Evolutionary conservation across 2,329 filamentous ascomycete genomes (phyloP).

Genomic region (Xylariaceae sp.): DNA sequence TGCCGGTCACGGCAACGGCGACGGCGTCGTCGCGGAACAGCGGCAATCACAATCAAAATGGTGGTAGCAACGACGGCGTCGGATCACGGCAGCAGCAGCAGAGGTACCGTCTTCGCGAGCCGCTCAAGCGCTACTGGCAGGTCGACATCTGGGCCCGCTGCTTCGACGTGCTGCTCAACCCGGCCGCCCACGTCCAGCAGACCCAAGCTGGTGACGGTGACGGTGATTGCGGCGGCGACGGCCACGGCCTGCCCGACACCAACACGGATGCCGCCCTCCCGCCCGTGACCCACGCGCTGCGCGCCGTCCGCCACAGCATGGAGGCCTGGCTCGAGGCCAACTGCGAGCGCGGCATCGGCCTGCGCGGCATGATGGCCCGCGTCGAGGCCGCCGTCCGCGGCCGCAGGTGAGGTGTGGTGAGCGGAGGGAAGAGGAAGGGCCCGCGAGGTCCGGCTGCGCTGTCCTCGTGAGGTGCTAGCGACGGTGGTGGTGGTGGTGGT

Average conservation of each 20-base stretch:
- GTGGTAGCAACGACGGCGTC: background rate
- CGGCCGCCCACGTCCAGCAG: slow-evolving; percentile 57
- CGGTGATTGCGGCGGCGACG: slow-evolving; percentile 52
- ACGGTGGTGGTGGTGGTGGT: no score
- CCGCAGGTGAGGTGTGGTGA: slow-evolving; percentile 12
- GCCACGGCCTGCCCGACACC: no score
- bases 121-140: slow-evolving; percentile 93
- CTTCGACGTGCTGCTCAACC: slow-evolving; percentile 84
- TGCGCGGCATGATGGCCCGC: slow-evolving; percentile 63
- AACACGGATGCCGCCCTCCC: no score
- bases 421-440: no score
- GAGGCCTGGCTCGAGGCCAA: slow-evolving; percentile 74
- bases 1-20: slow-evolving; percentile 43
- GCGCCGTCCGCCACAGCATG: slow-evolving; percentile 65
- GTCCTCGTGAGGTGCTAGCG: no score
- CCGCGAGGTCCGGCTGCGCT: no score
- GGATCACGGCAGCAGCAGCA: slow-evolving; percentile 47
- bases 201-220: no score
- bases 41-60: background rate
- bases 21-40: slow-evolving; percentile 43
- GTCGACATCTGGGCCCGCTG: slow-evolving; percentile 78
- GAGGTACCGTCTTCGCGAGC: slow-evolving; percentile 73
- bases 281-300: slow-evolving; percentile 68
- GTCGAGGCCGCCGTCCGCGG: slow-evolving; percentile 38
- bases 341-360: slow-evolving; percentile 69